A percentile compares a stretch with the other conserved stretches of the same genome.
These are phyloP conservation scores for Penicillium psychrofluorescens DNA, from an alignment of 495 filamentous ascomycete genomes.

Conservation along the genomic window DNA sequence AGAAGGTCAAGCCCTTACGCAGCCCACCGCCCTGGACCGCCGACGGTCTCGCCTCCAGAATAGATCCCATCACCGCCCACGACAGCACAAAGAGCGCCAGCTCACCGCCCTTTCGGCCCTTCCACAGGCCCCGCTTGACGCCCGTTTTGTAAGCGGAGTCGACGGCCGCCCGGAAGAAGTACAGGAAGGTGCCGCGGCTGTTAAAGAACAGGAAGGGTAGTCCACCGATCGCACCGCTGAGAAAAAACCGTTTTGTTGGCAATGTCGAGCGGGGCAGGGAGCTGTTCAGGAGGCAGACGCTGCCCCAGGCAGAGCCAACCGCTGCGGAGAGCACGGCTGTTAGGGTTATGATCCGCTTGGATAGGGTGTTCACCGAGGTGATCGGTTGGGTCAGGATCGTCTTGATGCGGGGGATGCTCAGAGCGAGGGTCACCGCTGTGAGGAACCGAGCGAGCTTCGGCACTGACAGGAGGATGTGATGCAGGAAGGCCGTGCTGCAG, in stretches of 20 bases:
- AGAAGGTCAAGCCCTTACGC: slow-evolving; percentile 65
- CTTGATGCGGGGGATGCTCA: slow-evolving; percentile 61
- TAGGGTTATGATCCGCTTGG: slow-evolving; percentile 56
- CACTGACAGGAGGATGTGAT: slow-evolving; percentile 74
- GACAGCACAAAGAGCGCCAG: slow-evolving; percentile 72
- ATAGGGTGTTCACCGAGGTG: slow-evolving; percentile 54
- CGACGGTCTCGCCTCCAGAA: slow-evolving; percentile 64
- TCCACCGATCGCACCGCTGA: slow-evolving; percentile 79
- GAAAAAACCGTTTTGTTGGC: slow-evolving; percentile 77
- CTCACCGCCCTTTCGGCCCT: slow-evolving; percentile 71
- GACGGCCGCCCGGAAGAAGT: slow-evolving; percentile 63
- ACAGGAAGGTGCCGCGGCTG: slow-evolving; percentile 60
- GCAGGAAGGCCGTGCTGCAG: slow-evolving; percentile 76
- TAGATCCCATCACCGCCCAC: slow-evolving; percentile 66
- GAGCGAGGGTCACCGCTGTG: slow-evolving; percentile 57
- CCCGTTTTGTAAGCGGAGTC: slow-evolving; percentile 88
- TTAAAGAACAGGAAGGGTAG: slow-evolving; percentile 68
- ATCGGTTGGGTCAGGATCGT: slow-evolving; percentile 59
- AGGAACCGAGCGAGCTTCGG: slow-evolving; percentile 72
- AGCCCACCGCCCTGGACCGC: slow-evolving; percentile 60
- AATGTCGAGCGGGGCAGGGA: slow-evolving; percentile 66
- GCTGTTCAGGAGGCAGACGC: slow-evolving; percentile 78
- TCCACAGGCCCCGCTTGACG: slow-evolving; percentile 77
- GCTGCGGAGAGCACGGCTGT: slow-evolving; percentile 68
- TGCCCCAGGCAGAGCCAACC: slow-evolving; percentile 76